These are phyloP conservation scores for Salmacisia buchloeana DNA, from an alignment of 1,284 basidiomycete genomes.

Conservation along the genomic window DNA sequence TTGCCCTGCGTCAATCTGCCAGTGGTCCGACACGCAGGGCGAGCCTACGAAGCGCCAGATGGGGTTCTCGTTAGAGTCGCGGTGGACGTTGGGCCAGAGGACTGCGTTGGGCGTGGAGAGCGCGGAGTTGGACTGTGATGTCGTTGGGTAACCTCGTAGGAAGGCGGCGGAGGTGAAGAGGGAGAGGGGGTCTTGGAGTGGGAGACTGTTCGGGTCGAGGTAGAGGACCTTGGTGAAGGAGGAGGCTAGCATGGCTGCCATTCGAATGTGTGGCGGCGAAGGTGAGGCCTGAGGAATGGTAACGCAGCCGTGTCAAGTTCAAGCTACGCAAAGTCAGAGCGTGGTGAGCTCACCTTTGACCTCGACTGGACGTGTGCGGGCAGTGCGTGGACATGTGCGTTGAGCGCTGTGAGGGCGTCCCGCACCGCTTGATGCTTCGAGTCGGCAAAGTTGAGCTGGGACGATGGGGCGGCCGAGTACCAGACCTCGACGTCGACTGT, in stretches of 20 bases:
- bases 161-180: slow-evolving; percentile 10
- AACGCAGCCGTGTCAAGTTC: no score
- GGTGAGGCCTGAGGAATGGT: not conserved
- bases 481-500: not conserved
- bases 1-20: slow-evolving; percentile 55
- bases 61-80: slow-evolving; percentile 55
- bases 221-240: slow-evolving; percentile 54
- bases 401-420: not conserved
- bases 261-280: slow-evolving; percentile 19
- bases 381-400: not conserved
- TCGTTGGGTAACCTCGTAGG: not conserved
- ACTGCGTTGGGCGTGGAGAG: slow-evolving; percentile 51
- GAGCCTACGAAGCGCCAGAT: slow-evolving; percentile 55
- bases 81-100: slow-evolving; percentile 56
- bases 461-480: slow-evolving; percentile 2
- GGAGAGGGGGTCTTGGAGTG: slow-evolving; percentile 49
- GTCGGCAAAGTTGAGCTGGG: not conserved
- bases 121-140: not conserved
- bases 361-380: not conserved
- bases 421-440: not conserved
- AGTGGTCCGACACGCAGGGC: slow-evolving; percentile 51
- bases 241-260: slow-evolving; percentile 52
- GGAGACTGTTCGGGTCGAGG: slow-evolving; percentile 54
- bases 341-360: not conserved
- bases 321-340: not conserved